phyloP scores from a whole-genome alignment of 805 yeast genomes.

The Teunomyces tritomae region DNA sequence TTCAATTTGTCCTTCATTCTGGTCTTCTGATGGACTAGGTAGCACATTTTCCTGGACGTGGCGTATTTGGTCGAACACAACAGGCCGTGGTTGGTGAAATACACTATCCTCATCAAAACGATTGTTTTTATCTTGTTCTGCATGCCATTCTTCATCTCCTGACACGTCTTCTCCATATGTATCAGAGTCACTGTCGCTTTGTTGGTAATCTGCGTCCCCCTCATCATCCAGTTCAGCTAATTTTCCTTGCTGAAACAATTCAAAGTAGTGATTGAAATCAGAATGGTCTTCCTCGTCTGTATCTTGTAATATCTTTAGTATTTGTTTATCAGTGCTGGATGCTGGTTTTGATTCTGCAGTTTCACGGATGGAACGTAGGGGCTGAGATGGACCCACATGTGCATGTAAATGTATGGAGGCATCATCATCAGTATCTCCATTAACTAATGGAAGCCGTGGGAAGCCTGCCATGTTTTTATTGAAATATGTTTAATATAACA shows the following conservation, averaged over 20 bases:
- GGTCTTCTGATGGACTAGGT: background rate
- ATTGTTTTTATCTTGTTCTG: slow-evolving; percentile 1
- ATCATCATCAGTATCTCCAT: slow-evolving; percentile 43
- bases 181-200: slow-evolving; percentile 7
- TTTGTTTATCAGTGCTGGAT: slow-evolving; percentile 1
- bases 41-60: slow-evolving; percentile 1
- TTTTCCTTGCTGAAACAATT: slow-evolving; percentile 8
- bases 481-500: background rate
- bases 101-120: background rate
- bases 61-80: background rate
- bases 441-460: slow-evolving; percentile 34
- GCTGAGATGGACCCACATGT: slow-evolving; percentile 37
- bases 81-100: background rate
- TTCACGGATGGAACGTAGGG: slow-evolving; percentile 17
- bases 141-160: slow-evolving; percentile 5
- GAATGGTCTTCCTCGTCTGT: slow-evolving; percentile 11
- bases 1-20: background rate
- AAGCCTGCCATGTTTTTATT: slow-evolving; percentile 17
- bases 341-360: background rate
- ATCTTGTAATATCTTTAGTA: slow-evolving; percentile 13
- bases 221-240: slow-evolving; percentile 7
- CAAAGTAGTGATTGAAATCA: slow-evolving; percentile 9
- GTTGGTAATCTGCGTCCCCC: slow-evolving; percentile 4
- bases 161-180: slow-evolving; percentile 13
- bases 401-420: slow-evolving; percentile 39